Evolutionary conservation across 2,329 filamentous ascomycete genomes (phyloP).

Genomic region (Endoconidiophora laricicola): DNA sequence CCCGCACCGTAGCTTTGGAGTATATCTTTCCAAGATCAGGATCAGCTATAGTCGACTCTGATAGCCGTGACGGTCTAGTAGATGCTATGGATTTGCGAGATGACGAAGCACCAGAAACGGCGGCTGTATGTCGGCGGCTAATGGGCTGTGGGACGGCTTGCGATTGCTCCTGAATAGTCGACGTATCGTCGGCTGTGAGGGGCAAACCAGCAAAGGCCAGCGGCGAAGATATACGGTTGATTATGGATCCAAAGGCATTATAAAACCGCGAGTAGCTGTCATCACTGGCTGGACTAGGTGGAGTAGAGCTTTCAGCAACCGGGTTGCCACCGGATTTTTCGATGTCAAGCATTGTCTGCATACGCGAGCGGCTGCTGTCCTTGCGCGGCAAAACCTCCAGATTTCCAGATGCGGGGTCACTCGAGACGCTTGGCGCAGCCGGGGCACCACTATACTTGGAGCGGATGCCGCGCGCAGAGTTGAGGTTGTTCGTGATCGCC

Average conservation of each 20-base stretch:
- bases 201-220: constrained; percentile 87
- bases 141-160: background rate
- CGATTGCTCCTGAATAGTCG: background rate
- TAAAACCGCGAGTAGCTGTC: constrained; percentile 87
- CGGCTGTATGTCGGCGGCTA: constrained; percentile 6
- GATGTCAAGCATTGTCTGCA: constrained; percentile 39
- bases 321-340: constrained; percentile 35
- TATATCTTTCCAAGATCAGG: constrained; percentile 73
- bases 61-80: constrained; percentile 3
- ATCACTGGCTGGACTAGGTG: constrained; percentile 26
- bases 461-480: constrained; percentile 67
- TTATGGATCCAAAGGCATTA: constrained; percentile 72
- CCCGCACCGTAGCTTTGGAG: constrained; percentile 67
- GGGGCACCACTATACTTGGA: constrained; percentile 48
- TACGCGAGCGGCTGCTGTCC: constrained; percentile 31
- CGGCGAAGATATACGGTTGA: constrained; percentile 77
- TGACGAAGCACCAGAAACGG: constrained; percentile 15
- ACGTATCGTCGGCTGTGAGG: constrained; percentile 39
- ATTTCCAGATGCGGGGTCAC: constrained; percentile 55
- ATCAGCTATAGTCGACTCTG: constrained; percentile 23
- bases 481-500: constrained; percentile 77
- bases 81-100: background rate
- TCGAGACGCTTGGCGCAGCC: constrained; percentile 55
- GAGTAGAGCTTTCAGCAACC: background rate
- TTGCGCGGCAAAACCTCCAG: constrained; percentile 40